These are phyloP conservation scores for Gossypium lobatum DNA, from an alignment of 441 rosid genomes.

Conservation along the genomic window DNA sequence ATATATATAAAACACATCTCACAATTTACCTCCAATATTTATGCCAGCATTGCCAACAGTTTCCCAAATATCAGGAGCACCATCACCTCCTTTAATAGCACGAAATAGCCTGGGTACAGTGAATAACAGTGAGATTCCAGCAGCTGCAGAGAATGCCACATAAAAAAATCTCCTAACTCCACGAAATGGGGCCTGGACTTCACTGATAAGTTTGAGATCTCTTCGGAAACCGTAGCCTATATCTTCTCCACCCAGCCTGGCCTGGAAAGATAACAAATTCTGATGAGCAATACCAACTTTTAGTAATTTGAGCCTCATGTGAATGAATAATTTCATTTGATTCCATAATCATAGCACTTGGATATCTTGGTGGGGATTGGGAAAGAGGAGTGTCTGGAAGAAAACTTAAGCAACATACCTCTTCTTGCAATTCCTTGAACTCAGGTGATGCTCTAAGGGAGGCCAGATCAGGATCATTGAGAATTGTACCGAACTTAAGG, in stretches of 20 bases:
- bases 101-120: conserved; percentile 74
- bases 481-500: conserved; percentile 85
- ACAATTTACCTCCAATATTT: conserved; percentile 68
- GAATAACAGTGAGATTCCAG: conserved; percentile 81
- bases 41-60: conserved; percentile 76
- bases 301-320: conserved; percentile 4
- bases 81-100: conserved; percentile 70
- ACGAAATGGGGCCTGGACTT: conserved; percentile 99
- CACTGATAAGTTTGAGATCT: conserved; percentile 90
- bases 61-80: conserved; percentile 72
- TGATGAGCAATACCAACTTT: conserved; percentile 15
- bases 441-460: conserved; percentile 89
- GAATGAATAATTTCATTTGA: conserved; percentile 6
- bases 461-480: conserved; percentile 94
- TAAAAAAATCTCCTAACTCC: conserved; percentile 81
- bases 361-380: background rate
- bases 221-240: conserved; percentile 77
- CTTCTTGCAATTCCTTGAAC: conserved; percentile 92
- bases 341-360: background rate
- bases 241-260: conserved; percentile 92
- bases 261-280: conserved; percentile 39
- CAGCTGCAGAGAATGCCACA: conserved; percentile 77
- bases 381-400: background rate
- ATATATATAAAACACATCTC: background rate
- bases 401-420: conserved; percentile 38